Conservation (phyloP, 441 rosid genomes). For the Erodium chrysanthum region DNA sequence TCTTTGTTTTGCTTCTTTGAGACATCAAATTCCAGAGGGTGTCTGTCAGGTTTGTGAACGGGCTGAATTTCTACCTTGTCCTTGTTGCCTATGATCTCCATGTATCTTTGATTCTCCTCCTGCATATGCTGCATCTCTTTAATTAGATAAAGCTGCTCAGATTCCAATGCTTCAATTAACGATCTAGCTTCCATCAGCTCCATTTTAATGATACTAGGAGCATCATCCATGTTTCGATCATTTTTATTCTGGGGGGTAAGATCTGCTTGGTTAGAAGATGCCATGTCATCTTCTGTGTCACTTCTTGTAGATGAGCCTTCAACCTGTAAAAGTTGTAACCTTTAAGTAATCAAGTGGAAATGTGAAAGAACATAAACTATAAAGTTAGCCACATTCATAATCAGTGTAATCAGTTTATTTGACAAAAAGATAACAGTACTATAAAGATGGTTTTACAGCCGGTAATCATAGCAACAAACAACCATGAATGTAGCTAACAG, state of each 20-base stretch:
- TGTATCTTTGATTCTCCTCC: constrained; percentile 37
- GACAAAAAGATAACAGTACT: no score
- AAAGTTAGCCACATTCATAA: no score
- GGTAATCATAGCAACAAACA: no score
- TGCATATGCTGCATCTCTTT: constrained; percentile 37
- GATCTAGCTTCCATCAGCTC: constrained; percentile 35
- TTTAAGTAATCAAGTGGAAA: constrained; percentile 8
- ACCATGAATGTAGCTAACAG: no score
- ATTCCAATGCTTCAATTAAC: constrained; percentile 33
- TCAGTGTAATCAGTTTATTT: no score
- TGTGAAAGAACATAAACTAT: constrained; percentile 9
- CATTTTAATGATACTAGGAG: constrained; percentile 23
- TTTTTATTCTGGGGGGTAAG: constrained; percentile 27
- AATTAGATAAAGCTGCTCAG: constrained; percentile 32
- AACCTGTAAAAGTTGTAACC: constrained; percentile 33
- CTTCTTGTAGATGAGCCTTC: constrained; percentile 35
- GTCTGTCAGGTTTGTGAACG: constrained; percentile 23
- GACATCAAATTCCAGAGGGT: constrained; percentile 21
- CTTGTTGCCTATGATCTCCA: constrained; percentile 30
- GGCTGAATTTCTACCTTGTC: constrained; percentile 30
- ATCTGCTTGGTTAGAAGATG: constrained; percentile 19
- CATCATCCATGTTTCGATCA: constrained; percentile 23
- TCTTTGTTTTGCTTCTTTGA: constrained; percentile 23
- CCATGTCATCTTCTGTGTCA: constrained; percentile 38
- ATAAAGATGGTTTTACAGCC: no score